These are phyloP conservation scores for Microdochium trichocladiopsis DNA, from an alignment of 2,329 filamentous ascomycete genomes.

Conservation along the genomic window DNA sequence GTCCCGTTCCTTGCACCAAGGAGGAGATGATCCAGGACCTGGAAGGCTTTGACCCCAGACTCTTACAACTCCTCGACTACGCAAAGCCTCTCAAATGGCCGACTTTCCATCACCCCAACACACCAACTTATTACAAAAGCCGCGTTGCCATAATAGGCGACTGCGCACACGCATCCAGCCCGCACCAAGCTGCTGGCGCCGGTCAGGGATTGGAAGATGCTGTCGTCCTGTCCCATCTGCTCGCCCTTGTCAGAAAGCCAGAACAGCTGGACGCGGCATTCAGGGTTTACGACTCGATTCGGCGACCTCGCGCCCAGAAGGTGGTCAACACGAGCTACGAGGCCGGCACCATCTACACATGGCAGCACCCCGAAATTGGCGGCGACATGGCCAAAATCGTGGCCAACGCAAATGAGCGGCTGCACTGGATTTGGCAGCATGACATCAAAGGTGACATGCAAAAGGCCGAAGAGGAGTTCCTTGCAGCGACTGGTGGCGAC, in stretches of 20 bases:
- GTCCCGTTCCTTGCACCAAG: constrained; percentile 12
- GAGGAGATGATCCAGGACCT: constrained; percentile 17
- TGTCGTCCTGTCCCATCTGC: constrained; percentile 14
- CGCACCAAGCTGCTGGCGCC: constrained; percentile 16
- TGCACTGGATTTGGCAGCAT: constrained; percentile 24
- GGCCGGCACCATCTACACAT: constrained; percentile 19
- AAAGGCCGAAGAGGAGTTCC: constrained; percentile 12
- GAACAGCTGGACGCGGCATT: constrained; percentile 14
- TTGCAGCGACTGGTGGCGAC: constrained; percentile 5
- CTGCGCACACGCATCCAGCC: constrained; percentile 16
- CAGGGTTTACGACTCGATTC: constrained; percentile 16
- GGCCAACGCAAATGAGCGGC: constrained; percentile 17
- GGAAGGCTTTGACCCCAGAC: constrained; percentile 11
- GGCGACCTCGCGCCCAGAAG: constrained; percentile 21
- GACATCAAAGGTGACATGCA: constrained; percentile 16
- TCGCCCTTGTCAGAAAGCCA: constrained; percentile 9
- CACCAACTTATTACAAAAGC: constrained; percentile 13
- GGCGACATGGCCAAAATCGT: constrained; percentile 21
- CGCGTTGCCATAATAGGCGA: constrained; percentile 16
- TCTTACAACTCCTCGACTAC: constrained; percentile 15
- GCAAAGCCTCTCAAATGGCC: constrained; percentile 15
- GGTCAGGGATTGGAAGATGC: constrained; percentile 19
- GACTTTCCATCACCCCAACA: constrained; percentile 16
- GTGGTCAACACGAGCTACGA: constrained; percentile 20
- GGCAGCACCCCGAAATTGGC: constrained; percentile 13